Evolutionary conservation across 805 yeast genomes (phyloP), one percentile per base, ranked within the genome.

Genomic region (Clavispora fructus): DNA sequence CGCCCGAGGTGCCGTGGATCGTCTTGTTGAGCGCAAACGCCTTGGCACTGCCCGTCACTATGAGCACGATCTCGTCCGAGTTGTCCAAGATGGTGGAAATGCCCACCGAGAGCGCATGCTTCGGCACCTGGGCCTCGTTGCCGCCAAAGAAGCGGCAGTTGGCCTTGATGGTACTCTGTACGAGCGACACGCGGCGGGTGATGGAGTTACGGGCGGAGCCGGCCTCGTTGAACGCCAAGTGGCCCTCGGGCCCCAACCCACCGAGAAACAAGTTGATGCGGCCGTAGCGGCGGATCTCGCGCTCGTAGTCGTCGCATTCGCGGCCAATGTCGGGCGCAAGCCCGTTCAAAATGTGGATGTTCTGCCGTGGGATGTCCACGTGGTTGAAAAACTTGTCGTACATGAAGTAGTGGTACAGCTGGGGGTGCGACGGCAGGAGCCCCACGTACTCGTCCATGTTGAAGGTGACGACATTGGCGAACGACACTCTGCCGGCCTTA

Each of bases 401-500:
- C 84, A 79, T 79, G 64, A 79, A 79, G 59, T 77, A 76, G 57
- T 77, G 80, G 59, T 79, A 79, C 27, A 80, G 74, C 57, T 79
- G 82, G 25, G 65, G 67, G 53, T 77, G 64, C 9, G 68, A 45
- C 12, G 82, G 80, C 8, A 58, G 56, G 30, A 79, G 61, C 1
- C 79, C 79, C 40, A 74, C 63, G 57, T 79, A 79, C 60, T 79
- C 84, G 56, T 79, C 84, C 83, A 79, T 79, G 60, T 79, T 79
- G 65, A 80, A 80, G 11, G 81, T 75, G 14, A 79, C 77, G 41
- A 80, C 84, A 57, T 79, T 65, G 46, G 64, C 61, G 62, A 79
- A 79, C 19, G 72, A 65, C 7, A 79, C 67, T 31, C 55, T 57
- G 10, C 76, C 75, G 23, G 54, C 51, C 46, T 68, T 65, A 61